Percentiles rank a stretch among this genome's conserved stretches.
Conservation (phyloP, 805 yeast species). For the Blastobotrys terrestris region DNA sequence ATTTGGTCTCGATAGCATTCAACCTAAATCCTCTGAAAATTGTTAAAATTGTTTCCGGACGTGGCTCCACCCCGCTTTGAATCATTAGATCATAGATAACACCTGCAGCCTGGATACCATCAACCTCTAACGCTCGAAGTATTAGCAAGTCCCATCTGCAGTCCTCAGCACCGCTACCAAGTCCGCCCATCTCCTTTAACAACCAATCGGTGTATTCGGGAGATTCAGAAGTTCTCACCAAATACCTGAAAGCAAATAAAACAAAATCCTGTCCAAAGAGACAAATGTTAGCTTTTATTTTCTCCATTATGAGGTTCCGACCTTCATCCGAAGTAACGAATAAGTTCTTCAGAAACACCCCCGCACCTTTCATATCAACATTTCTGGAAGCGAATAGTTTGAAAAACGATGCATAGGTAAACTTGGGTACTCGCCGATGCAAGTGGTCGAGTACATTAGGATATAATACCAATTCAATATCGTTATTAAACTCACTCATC, state of each 20-base stretch:
- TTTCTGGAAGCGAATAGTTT: conserved; percentile 12
- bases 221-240: conserved; percentile 5
- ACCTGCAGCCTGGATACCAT: conserved; percentile 22
- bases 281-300: conserved; percentile 2
- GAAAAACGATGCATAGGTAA: conserved; percentile 7
- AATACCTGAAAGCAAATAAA: conserved; percentile 5
- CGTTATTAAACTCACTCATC: conserved; percentile 7
- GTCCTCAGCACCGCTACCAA: background rate
- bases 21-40: conserved; percentile 26
- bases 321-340: conserved; percentile 12
- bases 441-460: conserved; percentile 12
- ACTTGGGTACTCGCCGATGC: conserved; percentile 10
- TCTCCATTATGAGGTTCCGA: conserved; percentile 5
- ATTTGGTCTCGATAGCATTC: conserved; percentile 23
- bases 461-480: conserved; percentile 8
- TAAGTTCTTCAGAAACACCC: conserved; percentile 6
- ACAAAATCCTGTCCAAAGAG: background rate
- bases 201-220: conserved; percentile 10
- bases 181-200: conserved; percentile 12
- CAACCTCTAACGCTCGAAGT: conserved; percentile 22
- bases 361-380: conserved; percentile 5
- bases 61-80: conserved; percentile 18
- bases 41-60: conserved; percentile 14
- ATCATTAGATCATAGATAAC: conserved; percentile 19
- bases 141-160: conserved; percentile 15